A percentile compares a stretch with the other conserved stretches of the same genome.
phyloP scores from a whole-genome alignment of 139 green algal genomes.

The Tetradesmus lagerheimii region DNA sequence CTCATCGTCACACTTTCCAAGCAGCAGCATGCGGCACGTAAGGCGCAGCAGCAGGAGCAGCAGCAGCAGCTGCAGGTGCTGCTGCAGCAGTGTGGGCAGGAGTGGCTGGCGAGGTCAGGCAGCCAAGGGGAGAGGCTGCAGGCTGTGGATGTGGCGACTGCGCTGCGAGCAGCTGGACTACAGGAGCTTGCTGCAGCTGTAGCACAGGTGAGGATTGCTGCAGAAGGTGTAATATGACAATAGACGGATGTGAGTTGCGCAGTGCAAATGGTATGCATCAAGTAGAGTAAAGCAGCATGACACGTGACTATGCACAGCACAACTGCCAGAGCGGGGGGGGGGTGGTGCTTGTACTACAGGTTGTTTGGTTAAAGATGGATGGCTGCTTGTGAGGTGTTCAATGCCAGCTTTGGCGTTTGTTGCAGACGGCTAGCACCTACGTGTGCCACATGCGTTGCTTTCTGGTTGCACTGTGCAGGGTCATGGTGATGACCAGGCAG shows the following conservation, averaged over 20 bases:
- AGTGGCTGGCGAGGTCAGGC: neutral
- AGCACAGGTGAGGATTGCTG: neutral
- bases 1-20: neutral
- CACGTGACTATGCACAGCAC: no score
- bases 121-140: neutral
- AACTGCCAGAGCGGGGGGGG: no score
- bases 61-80: conserved; percentile 25
- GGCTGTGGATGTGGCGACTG: neutral
- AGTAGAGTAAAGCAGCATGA: no score
- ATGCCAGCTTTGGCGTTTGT: no score
- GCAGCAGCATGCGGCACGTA: neutral
- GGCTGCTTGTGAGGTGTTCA: no score
- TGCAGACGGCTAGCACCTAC: no score
- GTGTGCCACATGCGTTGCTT: no score
- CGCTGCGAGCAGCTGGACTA: neutral
- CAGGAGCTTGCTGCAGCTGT: conserved; percentile 1
- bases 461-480: neutral
- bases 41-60: conserved; percentile 18
- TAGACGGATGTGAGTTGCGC: neutral
- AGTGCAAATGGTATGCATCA: neutral
- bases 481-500: neutral
- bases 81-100: neutral
- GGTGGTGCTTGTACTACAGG: no score
- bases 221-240: neutral
- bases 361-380: no score